Evolutionary conservation across 1,284 basidiomycete species (phyloP), one percentile per base, ranked within the genome.

Genomic region (Trichosporon sp.): DNA sequence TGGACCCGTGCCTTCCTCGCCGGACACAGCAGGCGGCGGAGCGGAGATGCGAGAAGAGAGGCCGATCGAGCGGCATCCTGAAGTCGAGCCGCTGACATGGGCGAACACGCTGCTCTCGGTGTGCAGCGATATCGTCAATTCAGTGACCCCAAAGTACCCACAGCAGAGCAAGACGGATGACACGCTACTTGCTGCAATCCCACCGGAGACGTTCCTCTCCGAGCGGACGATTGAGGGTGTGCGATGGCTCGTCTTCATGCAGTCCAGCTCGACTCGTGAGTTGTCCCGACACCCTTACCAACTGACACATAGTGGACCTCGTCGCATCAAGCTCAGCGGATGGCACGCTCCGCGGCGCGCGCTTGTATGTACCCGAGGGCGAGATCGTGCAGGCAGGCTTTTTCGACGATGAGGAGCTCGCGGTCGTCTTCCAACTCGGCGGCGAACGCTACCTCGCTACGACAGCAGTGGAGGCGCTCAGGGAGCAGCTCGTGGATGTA

Each of bases 401-500:
- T 69, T 78, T 75, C 56, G 77, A 77, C 61, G 74, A 78, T 33
- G 65, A 68, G 6, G 76, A 78, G 49, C 59, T 77, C 1, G 73
- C 71, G 2, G 31, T 78, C 11, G 56, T 77, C 0, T 62, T 77
- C 19, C 44, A 71, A 40, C 54, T 19, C 10, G 59, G 58, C 2
- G 44, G 33, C 1, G 60, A 70, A 31, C 60, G 65, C 9, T 70
- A 70, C 44, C 70, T 77, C 1, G 69, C 56, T 2, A 72, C 73
- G 0, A 58, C 71, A 0, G 11, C n/a, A 2, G 13, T 62, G 4
- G 23, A 16, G 14, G 40, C 34, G 7, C 33, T 66, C 13, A 19
- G 10, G 3, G 59, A 56, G 21, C 32, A 10, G 21, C 29, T 65
- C 13, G 29, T 11, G 14, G 21, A 46, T n/a, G 3, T 58, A 11